Conservation (phyloP, 345 rosid species). For the Melaleuca alternifolia region DNA sequence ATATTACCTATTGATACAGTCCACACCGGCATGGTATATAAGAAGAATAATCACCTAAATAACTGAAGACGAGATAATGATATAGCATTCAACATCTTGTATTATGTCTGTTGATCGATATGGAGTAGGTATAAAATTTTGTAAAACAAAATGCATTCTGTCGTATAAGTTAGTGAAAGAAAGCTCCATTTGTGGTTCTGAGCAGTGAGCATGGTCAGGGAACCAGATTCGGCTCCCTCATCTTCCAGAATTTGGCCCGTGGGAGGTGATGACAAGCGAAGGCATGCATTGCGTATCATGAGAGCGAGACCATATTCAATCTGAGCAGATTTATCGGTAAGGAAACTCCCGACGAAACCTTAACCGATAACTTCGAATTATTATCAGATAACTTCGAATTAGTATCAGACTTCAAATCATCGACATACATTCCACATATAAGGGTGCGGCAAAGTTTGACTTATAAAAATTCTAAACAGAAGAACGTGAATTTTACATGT, state of each 20-base stretch:
- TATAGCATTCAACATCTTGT: too few species aligned
- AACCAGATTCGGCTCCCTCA: background rate
- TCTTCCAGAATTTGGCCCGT: background rate
- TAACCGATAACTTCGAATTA: fast-evolving
- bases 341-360: fast-evolving
- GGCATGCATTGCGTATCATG: background rate
- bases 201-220: background rate
- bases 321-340: fast-evolving
- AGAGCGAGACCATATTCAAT: fast-evolving
- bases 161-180: too few species aligned
- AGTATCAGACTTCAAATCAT: too few species aligned
- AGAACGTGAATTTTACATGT: background rate
- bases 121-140: too few species aligned
- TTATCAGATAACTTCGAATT: fast-evolving
- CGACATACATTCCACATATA: too few species aligned
- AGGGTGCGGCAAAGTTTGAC: background rate
- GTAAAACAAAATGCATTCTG: too few species aligned
- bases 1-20: too few species aligned
- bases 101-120: too few species aligned
- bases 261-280: background rate
- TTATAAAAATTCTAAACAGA: background rate
- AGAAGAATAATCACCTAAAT: too few species aligned
- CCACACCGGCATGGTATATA: too few species aligned
- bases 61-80: too few species aligned
- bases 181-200: too few species aligned